A percentile compares a stretch with the other conserved stretches of the same genome.
Evolutionary conservation across 2,329 filamentous ascomycete species (phyloP).

Genomic region (Calonectria pseudoturangicola): DNA sequence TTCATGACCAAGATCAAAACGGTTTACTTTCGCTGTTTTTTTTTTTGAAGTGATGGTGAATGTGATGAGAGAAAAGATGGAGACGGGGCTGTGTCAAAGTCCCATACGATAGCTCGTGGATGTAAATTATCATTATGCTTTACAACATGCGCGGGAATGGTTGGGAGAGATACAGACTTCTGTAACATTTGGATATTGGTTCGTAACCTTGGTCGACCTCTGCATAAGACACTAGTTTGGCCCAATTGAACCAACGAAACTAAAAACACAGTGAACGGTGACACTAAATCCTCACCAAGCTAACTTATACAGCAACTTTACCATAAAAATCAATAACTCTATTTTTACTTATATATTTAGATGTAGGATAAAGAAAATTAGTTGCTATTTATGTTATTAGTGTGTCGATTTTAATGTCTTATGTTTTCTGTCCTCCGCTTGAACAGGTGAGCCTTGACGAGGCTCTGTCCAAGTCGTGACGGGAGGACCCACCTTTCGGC

Average conservation of each 20-base stretch:
- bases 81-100: too few species aligned
- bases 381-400: too few species aligned
- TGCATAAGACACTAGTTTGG: background rate
- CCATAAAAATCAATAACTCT: too few species aligned
- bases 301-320: too few species aligned
- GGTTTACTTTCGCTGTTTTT: too few species aligned
- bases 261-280: background rate
- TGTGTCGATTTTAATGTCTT: too few species aligned
- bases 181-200: background rate
- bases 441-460: constrained; percentile 3
- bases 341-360: too few species aligned
- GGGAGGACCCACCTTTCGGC: constrained; percentile 48
- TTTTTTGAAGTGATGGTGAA: constrained; percentile 2
- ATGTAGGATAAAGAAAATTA: too few species aligned
- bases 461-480: constrained; percentile 20
- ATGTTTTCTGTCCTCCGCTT: background rate
- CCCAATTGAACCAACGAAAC: background rate
- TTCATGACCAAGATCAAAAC: constrained; percentile 12
- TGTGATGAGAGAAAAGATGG: background rate
- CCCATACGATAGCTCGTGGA: too few species aligned
- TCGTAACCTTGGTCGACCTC: background rate
- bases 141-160: too few species aligned
- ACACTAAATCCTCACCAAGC: too few species aligned
- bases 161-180: background rate
- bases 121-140: too few species aligned